phyloP scores from a whole-genome alignment of 768 basidiomycete genomes.

The Pleurotus citrinopileatus region DNA sequence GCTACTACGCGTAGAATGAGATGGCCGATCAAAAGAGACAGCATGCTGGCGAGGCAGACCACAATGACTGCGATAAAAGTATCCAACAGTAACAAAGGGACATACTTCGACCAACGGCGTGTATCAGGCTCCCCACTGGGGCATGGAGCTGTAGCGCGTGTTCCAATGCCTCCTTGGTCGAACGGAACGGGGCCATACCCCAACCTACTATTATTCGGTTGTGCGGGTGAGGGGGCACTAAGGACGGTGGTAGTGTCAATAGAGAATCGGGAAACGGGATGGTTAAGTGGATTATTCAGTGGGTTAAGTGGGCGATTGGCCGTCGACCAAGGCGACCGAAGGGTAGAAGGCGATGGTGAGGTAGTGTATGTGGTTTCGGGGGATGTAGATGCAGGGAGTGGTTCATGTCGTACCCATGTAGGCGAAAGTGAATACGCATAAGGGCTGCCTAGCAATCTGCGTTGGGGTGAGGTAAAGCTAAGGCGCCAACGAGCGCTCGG shows the following conservation, averaged over 20 bases:
- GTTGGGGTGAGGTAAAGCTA: background rate
- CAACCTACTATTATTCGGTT: background rate
- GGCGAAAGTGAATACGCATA: background rate
- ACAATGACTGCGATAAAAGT: conserved; percentile 1
- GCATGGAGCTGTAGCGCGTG: background rate
- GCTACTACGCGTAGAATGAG: background rate
- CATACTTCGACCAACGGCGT: background rate
- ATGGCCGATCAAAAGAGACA: conserved; percentile 1
- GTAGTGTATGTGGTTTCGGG: background rate
- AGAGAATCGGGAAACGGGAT: conserved; percentile 4
- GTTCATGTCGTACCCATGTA: background rate
- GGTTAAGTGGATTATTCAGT: background rate
- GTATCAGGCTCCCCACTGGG: background rate
- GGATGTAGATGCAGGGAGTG: background rate
- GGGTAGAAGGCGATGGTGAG: background rate
- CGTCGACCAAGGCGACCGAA: background rate
- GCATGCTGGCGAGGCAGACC: conserved; percentile 1
- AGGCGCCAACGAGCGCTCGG: background rate
- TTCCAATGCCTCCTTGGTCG: no score
- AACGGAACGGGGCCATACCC: background rate
- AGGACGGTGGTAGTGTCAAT: background rate
- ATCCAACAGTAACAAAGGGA: background rate
- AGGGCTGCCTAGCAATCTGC: background rate
- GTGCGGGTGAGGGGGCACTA: background rate
- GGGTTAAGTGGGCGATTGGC: conserved; percentile 5